Conservation (phyloP, 805 yeast genomes). For the Clavispora phyllophila region DNA sequence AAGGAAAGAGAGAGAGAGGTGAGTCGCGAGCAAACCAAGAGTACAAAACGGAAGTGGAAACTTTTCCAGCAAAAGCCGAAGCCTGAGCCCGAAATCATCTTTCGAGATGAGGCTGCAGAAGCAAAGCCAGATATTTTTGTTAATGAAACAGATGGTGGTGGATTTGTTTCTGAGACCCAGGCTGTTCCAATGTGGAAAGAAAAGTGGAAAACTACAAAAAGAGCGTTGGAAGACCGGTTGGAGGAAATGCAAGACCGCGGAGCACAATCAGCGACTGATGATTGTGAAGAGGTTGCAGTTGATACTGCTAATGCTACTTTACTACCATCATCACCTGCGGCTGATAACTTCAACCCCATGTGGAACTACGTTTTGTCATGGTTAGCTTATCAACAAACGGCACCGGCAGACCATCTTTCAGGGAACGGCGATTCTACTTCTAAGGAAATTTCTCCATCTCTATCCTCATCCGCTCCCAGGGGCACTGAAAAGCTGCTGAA, state of each 20-base stretch:
- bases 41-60: neutral
- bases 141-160: neutral
- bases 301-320: neutral
- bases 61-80: neutral
- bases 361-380: slow-evolving; percentile 37
- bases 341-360: slow-evolving; percentile 28
- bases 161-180: neutral
- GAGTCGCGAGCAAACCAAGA: neutral
- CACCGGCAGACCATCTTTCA: neutral
- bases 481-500: neutral
- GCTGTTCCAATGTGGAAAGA: neutral
- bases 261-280: neutral
- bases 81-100: neutral
- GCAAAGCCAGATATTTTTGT: neutral
- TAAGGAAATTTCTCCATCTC: neutral
- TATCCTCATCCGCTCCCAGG: neutral
- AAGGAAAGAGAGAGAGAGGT: too few relatives aligned
- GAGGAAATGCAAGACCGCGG: neutral
- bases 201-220: neutral
- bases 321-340: slow-evolving; percentile 4
- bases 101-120: neutral
- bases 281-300: neutral
- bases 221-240: neutral
- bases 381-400: slow-evolving; percentile 21
- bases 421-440: neutral